Conservation (phyloP, 495 filamentous ascomycete genomes). For the Saxophila tyrrhenica region DNA sequence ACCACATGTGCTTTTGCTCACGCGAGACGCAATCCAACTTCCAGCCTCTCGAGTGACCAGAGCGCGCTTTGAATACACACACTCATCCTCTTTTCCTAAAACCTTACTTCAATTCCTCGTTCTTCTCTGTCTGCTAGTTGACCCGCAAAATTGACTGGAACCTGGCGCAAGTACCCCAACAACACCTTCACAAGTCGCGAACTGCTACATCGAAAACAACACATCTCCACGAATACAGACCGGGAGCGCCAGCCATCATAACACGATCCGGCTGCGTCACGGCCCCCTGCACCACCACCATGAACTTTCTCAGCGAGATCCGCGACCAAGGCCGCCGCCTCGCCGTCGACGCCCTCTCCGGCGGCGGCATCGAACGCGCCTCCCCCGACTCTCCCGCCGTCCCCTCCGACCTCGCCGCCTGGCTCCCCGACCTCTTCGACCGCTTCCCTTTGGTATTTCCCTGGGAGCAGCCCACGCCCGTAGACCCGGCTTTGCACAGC, state of each 20-base stretch:
- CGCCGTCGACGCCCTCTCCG: conserved; percentile 10
- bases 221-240: not conserved
- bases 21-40: too few species aligned
- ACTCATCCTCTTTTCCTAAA: too few species aligned
- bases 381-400: conserved; percentile 18
- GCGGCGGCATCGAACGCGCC: conserved; percentile 9
- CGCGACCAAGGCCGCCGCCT: conserved; percentile 9
- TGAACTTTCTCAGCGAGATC: conserved; percentile 11
- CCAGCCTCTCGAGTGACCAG: too few species aligned
- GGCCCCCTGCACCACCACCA: not conserved
- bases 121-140: too few species aligned
- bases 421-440: conserved; percentile 20
- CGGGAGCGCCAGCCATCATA: not conserved
- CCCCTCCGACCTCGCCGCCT: conserved; percentile 12
- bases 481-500: conserved; percentile 43
- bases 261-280: too few species aligned
- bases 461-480: conserved; percentile 17
- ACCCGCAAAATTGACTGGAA: too few species aligned
- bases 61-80: too few species aligned
- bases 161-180: too few species aligned
- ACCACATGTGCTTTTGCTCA: too few species aligned
- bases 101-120: too few species aligned
- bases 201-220: not conserved
- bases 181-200: too few species aligned
- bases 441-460: conserved; percentile 18